Evolutionary conservation across 208 protist species (phyloP), one percentile per base, ranked within the genome.

Genomic region (Endotrypanum monterogeii): DNA sequence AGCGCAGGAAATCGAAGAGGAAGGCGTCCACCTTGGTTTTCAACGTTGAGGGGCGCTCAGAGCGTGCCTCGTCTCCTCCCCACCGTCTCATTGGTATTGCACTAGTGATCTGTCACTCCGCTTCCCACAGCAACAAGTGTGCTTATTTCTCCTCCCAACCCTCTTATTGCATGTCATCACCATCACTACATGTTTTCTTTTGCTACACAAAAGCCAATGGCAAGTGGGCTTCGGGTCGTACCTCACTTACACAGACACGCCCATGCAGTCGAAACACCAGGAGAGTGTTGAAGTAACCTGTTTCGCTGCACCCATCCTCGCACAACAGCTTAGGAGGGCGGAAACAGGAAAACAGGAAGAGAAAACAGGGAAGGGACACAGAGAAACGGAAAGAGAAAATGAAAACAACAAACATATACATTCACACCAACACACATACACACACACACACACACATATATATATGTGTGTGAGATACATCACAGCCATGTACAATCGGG

Each of bases 401-500:
- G 18, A 46, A n/a, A 46, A 48, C 8, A 37, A 37, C 11, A 1
- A 28, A 16, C 18, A 48, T 46, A 32, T 28, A 61, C 18, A 61
- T 35, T 23, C 18, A 25, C 12, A 63, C 73, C 5, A 5, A 48
- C 12, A 14, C 5, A 48, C 44, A 11, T 48, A 5, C 18, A 48
- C 28, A 32, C 14, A 61, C 18, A 61, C 12, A 61, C 18, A 25
- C 12, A 63, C 73, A 48, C 44, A 48, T 48, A 14, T 14, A 48
- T 11, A 11, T 48, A 5, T 48, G 12, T 48, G 44, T 14, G 5
- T 5, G 44, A 48, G 44, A 48, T 48, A 48, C 44, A 28, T 68
- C 55, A 57, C 14, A 25, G 9, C 11, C 25, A 73, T 79, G 51
- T 70, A 67, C 67, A 16, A 14, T 63, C 28, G 23, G 20, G 55